Percentiles rank a stretch among this genome's conserved stretches.
phyloP scores from a whole-genome alignment of 768 basidiomycete genomes.

The Mycena venus region DNA sequence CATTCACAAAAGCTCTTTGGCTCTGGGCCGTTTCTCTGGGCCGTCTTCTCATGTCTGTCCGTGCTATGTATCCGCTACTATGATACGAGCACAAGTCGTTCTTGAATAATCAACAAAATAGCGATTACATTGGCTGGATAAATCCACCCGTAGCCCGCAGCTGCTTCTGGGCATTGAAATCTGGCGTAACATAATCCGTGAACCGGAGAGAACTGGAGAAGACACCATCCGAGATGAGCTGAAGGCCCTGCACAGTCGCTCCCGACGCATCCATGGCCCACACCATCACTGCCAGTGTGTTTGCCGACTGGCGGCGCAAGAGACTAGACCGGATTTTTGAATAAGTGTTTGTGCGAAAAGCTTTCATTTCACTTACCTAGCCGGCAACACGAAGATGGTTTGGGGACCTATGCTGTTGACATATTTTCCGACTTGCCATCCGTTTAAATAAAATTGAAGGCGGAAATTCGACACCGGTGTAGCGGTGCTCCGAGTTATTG shows the following conservation, averaged over 20 bases:
- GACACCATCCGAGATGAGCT: slow-evolving; percentile 59
- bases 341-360: background rate
- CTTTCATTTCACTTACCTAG: slow-evolving; percentile 49
- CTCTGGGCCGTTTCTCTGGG: too few species aligned
- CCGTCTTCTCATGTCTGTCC: too few species aligned
- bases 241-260: slow-evolving; percentile 56
- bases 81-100: too few species aligned
- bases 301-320: slow-evolving; percentile 54
- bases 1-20: too few species aligned
- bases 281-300: slow-evolving; percentile 62
- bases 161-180: slow-evolving; percentile 52
- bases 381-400: slow-evolving; percentile 64
- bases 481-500: slow-evolving; percentile 55
- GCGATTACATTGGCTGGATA: slow-evolving; percentile 48
- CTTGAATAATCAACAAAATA: too few species aligned
- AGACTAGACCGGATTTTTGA: slow-evolving; percentile 45
- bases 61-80: too few species aligned
- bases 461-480: slow-evolving; percentile 59
- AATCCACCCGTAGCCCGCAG: slow-evolving; percentile 45
- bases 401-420: slow-evolving; percentile 67
- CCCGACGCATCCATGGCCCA: slow-evolving; percentile 63
- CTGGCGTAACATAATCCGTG: slow-evolving; percentile 57
- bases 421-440: slow-evolving; percentile 68
- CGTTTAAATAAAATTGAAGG: slow-evolving; percentile 64
- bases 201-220: slow-evolving; percentile 57